Evolutionary conservation across 441 rosid genomes (phyloP), one percentile per base, ranked within the genome.

Genomic region (Daphne laureola): DNA sequence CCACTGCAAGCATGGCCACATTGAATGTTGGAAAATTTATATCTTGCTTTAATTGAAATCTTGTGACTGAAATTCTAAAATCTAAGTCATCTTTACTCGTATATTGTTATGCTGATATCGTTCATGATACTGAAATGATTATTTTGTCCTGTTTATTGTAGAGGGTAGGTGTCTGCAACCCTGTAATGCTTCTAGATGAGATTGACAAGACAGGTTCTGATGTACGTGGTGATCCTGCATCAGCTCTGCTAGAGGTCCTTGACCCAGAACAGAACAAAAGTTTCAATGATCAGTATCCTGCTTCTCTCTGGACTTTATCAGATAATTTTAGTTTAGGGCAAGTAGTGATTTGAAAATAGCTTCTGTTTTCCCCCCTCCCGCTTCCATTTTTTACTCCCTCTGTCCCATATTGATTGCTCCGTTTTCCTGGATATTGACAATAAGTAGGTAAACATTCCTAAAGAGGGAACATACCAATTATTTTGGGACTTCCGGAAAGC

Each of bases 151-250:
- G 69, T 81, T 58, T 57, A 44, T 60, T 65, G 27, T 46, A 90
- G 99, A 90, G 75, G 67, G 97, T 86, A 46, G 99, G 85, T 52
- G 96, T 90, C 61, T 79, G 94, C 80, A 94, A 94, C 70, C 99
- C 99, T 47, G 97, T 94, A 64, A 86, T 94, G 95, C 73, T 94
- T 46, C 76, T 90, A 66, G 99, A 94, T 75, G 99, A 94, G 80
- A 82, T 94, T 73, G 99, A 94, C 86, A 94, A 94, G 74, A 90
- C 99, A 0, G 96, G 99, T 60, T 94, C 97, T 35, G 97, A 94
- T 78, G 84, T 87, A 23, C 93, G 97, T 49, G 99, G 97, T 49
- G 99, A 94, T 79, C 97, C 99, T 49, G 97, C 99, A 64, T 87
- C 97, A 5, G 99, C 99, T 69, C 77, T 94, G 60, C 78, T 94